Evolutionary conservation across 2,329 filamentous ascomycete genomes (phyloP).

Genomic region (Calonectria multiphialidica): DNA sequence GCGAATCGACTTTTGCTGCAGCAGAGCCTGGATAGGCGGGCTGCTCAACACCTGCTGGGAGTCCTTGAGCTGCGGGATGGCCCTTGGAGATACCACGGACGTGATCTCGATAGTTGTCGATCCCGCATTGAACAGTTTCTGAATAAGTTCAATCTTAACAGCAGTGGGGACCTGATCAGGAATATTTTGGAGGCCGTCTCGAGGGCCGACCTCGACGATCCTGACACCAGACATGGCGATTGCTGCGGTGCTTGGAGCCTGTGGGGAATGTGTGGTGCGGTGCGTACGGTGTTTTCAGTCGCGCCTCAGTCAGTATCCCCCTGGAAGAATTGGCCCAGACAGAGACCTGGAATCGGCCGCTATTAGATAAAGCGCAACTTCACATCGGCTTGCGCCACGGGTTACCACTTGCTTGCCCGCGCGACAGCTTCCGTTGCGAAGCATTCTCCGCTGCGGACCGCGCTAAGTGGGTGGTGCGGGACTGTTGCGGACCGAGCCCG

Average conservation of each 20-base stretch:
- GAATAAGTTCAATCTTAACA: constrained; percentile 74
- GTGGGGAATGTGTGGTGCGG: not conserved
- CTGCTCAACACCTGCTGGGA: constrained; percentile 60
- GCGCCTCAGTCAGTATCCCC: not conserved
- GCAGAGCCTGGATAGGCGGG: constrained; percentile 21
- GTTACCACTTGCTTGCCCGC: not conserved
- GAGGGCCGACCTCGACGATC: constrained; percentile 73
- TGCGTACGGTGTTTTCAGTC: not conserved
- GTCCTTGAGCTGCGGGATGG: constrained; percentile 75
- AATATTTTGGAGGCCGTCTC: constrained; percentile 79
- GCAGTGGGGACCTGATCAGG: constrained; percentile 67
- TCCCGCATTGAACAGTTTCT: constrained; percentile 67
- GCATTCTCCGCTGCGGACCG: not conserved
- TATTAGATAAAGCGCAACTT: not conserved
- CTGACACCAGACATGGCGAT: constrained; percentile 10
- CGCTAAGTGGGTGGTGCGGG: not conserved
- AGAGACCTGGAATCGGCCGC: not conserved
- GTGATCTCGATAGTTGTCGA: constrained; percentile 74
- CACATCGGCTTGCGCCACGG: not conserved
- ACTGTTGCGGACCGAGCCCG: not conserved
- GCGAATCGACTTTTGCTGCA: not conserved
- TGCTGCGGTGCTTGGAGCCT: not conserved
- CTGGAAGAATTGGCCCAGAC: not conserved
- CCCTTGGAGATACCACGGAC: constrained; percentile 76
- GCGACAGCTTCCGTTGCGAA: not conserved